Percentiles rank a stretch among this genome's conserved stretches.
These are phyloP conservation scores for Chaetomiaceae sp. DNA, from an alignment of 2,329 filamentous ascomycete species.

Conservation along the genomic window DNA sequence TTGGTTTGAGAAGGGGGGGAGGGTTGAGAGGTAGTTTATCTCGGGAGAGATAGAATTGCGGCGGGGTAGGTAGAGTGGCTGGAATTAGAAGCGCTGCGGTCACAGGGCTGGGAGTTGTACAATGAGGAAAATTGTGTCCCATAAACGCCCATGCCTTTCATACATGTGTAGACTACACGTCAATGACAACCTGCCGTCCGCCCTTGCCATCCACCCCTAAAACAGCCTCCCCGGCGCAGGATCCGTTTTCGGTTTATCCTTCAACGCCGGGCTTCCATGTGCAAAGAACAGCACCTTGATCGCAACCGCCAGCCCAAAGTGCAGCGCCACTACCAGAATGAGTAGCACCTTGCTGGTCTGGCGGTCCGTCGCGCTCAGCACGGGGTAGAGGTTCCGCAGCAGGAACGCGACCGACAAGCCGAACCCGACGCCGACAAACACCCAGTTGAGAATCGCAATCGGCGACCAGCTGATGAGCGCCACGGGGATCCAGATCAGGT, in stretches of 20 bases:
- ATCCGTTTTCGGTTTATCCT: constrained; percentile 8
- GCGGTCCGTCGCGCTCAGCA: constrained; percentile 86
- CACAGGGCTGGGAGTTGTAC: neutral
- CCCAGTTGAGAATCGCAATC: constrained; percentile 82
- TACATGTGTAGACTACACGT: neutral
- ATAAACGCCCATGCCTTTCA: neutral
- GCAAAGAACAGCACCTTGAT: constrained; percentile 98
- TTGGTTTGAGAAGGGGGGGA: constrained; percentile 71
- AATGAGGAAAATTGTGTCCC: neutral
- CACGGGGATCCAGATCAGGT: constrained; percentile 95
- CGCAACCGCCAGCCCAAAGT: constrained; percentile 84
- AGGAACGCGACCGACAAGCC: constrained; percentile 78
- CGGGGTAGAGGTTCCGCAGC: constrained; percentile 81
- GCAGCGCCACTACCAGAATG: constrained; percentile 75
- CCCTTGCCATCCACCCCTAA: neutral
- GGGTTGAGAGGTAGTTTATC: constrained; percentile 44
- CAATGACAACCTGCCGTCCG: too few species aligned
- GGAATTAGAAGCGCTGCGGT: too few species aligned
- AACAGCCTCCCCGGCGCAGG: constrained; percentile 9
- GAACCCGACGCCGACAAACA: constrained; percentile 85
- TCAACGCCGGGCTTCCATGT: constrained; percentile 56
- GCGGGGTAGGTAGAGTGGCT: too few species aligned
- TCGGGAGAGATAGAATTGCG: too few species aligned
- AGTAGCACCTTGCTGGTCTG: constrained; percentile 87
- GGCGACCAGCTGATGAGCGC: constrained; percentile 88